Base-by-base conservation (phyloP, 495 filamentous ascomycete genomes). In the Xylaria grammica region DNA sequence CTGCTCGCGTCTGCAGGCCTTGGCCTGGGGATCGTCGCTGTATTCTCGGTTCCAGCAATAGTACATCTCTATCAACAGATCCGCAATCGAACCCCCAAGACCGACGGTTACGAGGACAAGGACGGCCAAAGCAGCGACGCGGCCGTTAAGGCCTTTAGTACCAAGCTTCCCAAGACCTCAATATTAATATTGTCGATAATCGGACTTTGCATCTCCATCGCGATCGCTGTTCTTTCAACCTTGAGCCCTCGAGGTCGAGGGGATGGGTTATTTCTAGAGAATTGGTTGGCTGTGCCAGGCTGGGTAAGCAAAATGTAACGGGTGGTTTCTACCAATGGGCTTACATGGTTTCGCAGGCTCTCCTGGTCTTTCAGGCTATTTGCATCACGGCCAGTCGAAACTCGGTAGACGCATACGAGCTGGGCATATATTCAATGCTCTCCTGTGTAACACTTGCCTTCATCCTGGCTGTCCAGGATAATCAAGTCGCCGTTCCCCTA, bases 91-190 rank as follows among this genome's bases (percentile, higher is more conserved):
- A 72, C 69, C 29, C 66, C 67, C 10, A 78, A 71, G 26, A 69
- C 72, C 38, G 75, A 78, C 1, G 63, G 78, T 5, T 91, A 90
- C 63, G 78, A 86, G 70, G 88, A 91, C 72, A 76, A 80, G 65
- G 88, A 91, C 73, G 88, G 88, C 58, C 74, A 77, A 65, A 85
- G 87, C 32, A 87, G 83, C 0, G 76, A 79, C 48, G 82, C 87
- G 65, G 82, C 85, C 5, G 66, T 84, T 65, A 79, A 80, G 29
- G 74, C 73, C 40, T 89, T 82, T 69, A 85, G 84, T 26, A 75
- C 78, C 34, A 82, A 74, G 59, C 40, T 78, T 6, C 81, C 83
- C 34, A 89, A 82, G 63, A 55, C 73, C 24, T 20, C 78, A 15
- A 71, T 87, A 51, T 59, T 84, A 19, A 17, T 79, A 26, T 78